phyloP scores from a whole-genome alignment of 495 filamentous ascomycete species.

The Hypoxylon intermedium region DNA sequence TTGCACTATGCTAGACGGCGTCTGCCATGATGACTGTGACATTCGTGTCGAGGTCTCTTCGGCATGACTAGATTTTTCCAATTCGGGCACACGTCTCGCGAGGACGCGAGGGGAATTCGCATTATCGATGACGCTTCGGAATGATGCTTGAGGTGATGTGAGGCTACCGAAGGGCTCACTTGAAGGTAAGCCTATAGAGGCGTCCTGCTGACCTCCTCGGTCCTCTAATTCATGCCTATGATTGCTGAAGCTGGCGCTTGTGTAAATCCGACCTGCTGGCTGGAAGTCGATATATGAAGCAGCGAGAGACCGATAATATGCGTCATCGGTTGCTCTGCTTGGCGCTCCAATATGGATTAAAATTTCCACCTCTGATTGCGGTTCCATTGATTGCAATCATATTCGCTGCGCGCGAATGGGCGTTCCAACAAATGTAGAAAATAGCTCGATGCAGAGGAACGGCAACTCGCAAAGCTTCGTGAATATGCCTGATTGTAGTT shows the following conservation, averaged over 20 bases:
- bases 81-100: slow-evolving; percentile 4
- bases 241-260: slow-evolving; percentile 1
- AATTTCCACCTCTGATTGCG: slow-evolving; percentile 60
- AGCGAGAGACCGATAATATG: slow-evolving; percentile 66
- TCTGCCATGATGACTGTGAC: slow-evolving; percentile 43
- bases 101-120: slow-evolving; percentile 47
- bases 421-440: too few relatives aligned
- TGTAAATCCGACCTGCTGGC: slow-evolving; percentile 28
- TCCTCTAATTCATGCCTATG: not conserved
- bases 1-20: slow-evolving; percentile 50
- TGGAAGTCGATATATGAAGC: slow-evolving; percentile 67
- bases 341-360: slow-evolving; percentile 74
- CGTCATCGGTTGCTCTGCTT: slow-evolving; percentile 66
- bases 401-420: slow-evolving; percentile 1
- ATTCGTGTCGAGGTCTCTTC: slow-evolving; percentile 13
- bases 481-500: too few relatives aligned
- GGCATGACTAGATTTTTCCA: slow-evolving; percentile 1
- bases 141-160: slow-evolving; percentile 48
- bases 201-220: slow-evolving; percentile 7
- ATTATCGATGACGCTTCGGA: slow-evolving; percentile 55
- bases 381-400: slow-evolving; percentile 40
- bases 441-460: too few relatives aligned
- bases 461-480: too few relatives aligned
- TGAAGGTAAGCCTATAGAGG: slow-evolving; percentile 1
- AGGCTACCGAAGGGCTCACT: slow-evolving; percentile 18